Conservation (phyloP, 2,329 filamentous ascomycete species). For the Curvularia spicifera region DNA sequence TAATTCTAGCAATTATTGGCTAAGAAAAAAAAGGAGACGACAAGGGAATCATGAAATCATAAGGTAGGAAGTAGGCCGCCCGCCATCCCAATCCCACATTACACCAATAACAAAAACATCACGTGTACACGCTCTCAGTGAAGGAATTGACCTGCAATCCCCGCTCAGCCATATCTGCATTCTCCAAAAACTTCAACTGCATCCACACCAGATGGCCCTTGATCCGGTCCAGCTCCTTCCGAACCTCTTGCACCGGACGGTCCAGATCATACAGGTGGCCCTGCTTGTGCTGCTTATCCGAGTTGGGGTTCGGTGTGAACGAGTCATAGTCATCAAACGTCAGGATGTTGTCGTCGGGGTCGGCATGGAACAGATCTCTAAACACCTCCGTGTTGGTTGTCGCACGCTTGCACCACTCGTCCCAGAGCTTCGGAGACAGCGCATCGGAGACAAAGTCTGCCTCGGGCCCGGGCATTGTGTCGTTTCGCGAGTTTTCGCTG, state of each 20-base stretch:
- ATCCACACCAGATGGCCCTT: slow-evolving; percentile 94
- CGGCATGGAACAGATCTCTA: slow-evolving; percentile 81
- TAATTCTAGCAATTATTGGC: not conserved
- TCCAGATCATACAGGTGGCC: slow-evolving; percentile 88
- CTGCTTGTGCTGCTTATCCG: slow-evolving; percentile 68
- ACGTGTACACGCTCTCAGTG: slow-evolving; percentile 85
- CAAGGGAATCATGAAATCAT: not conserved
- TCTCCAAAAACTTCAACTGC: slow-evolving; percentile 84
- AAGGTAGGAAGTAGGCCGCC: not conserved
- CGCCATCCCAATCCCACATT: not conserved
- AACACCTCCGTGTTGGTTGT: slow-evolving; percentile 76
- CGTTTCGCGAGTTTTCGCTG: slow-evolving; percentile 70
- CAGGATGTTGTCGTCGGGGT: slow-evolving; percentile 88
- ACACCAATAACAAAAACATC: not conserved
- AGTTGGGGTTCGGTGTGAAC: slow-evolving; percentile 64
- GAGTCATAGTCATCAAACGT: slow-evolving; percentile 88
- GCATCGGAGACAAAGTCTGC: slow-evolving; percentile 68
- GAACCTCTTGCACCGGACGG: slow-evolving; percentile 67
- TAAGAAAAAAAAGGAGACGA: not conserved
- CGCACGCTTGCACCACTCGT: slow-evolving; percentile 73
- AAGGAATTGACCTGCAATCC: slow-evolving; percentile 84
- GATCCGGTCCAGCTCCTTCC: slow-evolving; percentile 77
- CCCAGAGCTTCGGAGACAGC: slow-evolving; percentile 62
- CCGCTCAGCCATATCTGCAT: slow-evolving; percentile 87
- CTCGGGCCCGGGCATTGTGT: slow-evolving; percentile 73